Percentiles rank a stretch among this genome's conserved stretches.
Conservation (phyloP, 352 stramenopile genomes). For the Lagenidium sp. region DNA sequence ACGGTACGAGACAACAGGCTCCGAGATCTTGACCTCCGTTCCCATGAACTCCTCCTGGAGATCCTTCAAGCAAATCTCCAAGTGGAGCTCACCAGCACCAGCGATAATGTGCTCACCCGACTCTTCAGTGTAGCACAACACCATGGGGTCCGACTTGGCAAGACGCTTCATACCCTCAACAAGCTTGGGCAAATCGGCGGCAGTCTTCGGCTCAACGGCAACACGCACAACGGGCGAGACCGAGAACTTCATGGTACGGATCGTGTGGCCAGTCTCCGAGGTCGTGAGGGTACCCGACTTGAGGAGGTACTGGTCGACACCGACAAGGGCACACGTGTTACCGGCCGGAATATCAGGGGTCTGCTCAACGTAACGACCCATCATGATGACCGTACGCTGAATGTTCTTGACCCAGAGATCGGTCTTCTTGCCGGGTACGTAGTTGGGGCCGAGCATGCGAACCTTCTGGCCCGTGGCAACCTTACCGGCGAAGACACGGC, state of each 20-base stretch:
- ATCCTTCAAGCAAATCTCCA: conserved; percentile 99
- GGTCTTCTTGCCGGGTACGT: conserved; percentile 99
- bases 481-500: conserved; percentile 99
- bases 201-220: conserved; percentile 98
- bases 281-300: conserved; percentile 99
- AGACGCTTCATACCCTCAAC: conserved; percentile 99
- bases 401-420: conserved; percentile 99
- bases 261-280: conserved; percentile 95
- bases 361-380: conserved; percentile 98
- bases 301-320: conserved; percentile 99
- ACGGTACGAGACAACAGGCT: conserved; percentile 99
- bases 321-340: conserved; percentile 99
- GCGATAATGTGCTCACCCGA: conserved; percentile 99
- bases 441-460: conserved; percentile 99
- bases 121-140: conserved; percentile 99
- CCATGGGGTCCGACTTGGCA: conserved; percentile 99
- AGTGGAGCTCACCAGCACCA: conserved; percentile 97
- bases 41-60: conserved; percentile 99
- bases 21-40: conserved; percentile 97
- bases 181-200: conserved; percentile 98
- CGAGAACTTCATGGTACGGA: conserved; percentile 99
- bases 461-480: conserved; percentile 99
- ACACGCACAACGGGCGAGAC: conserved; percentile 99
- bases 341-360: conserved; percentile 98
- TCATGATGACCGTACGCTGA: conserved; percentile 99